phyloP scores from a whole-genome alignment of 306 rosid species.

The Morella rubra region DNA sequence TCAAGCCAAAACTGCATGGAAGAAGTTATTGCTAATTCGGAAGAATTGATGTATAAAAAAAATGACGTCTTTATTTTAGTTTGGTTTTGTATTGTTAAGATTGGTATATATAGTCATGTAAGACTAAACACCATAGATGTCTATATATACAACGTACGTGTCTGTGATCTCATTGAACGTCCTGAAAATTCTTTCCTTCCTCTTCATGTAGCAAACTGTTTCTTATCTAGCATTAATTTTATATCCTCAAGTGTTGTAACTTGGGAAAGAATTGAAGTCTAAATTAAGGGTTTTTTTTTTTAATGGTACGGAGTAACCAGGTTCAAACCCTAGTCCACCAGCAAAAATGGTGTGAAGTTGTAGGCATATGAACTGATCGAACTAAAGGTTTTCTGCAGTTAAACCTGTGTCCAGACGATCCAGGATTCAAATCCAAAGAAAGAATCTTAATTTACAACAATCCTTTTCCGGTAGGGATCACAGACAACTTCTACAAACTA shows the following conservation, averaged over 20 bases:
- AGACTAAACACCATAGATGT: constrained; percentile 23
- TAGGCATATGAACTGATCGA: too few species aligned
- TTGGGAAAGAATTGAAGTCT: not conserved
- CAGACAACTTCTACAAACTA: too few species aligned
- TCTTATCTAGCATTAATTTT: constrained; percentile 5
- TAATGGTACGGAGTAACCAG: constrained; percentile 1
- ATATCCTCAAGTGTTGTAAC: not conserved
- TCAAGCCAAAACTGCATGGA: constrained; percentile 26
- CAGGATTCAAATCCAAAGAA: not conserved
- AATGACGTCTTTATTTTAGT: constrained; percentile 33
- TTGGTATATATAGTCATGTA: constrained; percentile 8
- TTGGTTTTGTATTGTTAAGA: constrained; percentile 29
- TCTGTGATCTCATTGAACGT: constrained; percentile 16
- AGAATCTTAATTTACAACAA: not conserved
- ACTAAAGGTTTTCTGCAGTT: not conserved
- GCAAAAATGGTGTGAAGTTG: not conserved
- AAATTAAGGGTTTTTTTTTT: not conserved
- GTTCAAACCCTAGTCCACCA: constrained; percentile 12
- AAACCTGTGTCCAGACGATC: not conserved
- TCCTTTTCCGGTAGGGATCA: too few species aligned
- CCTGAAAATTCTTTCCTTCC: not conserved
- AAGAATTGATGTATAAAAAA: constrained; percentile 27
- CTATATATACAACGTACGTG: constrained; percentile 1
- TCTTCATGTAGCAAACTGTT: not conserved
- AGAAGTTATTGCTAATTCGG: constrained; percentile 14